Base-by-base conservation (phyloP, 1,284 basidiomycete species). In the Vanrija sp. region DNA sequence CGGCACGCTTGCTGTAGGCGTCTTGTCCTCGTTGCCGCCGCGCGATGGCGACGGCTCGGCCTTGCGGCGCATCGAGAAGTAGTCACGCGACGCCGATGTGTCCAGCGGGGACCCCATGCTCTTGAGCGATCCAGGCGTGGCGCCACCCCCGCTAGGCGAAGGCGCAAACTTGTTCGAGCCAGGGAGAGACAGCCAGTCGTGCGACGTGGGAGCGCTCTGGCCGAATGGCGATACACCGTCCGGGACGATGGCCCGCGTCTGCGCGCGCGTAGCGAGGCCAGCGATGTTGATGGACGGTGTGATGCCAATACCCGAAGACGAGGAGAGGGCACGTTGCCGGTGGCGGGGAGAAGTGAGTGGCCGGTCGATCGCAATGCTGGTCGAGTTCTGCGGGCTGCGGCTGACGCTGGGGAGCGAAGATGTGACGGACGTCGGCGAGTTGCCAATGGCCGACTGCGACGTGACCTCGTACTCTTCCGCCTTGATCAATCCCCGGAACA, bases 211-310 rank as follows among this genome's bases (percentile, higher is more conserved):
- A 16, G 63, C 66, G 22, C 64, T 66, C 41, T 65, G 61, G 0
- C 69, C 63, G 1, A 71, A 45, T 9, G 52, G 46, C 22, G 56
- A 27, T 5, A 59, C 59, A 9, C 56, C 56, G 10, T 72, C 69
- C 16, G 74, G 73, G 6, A 72, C 55, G 22, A 77, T 64, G 4
- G 76, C 76, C 4, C 73, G 85, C 15, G 83, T 77, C 15, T 85
- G 72, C 2, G 87, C 87, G 0, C 86, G 87, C 3, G 82, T 75
- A 45, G 87, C 81, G 65, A 85, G 80, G 0, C 83, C 80, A 3
- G 86, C 82, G 25, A 81, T 79, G 52, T 85, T 77, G 22, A 77
- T 75, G 0, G 67, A 65, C 14, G 62, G 72, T 19, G 54, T 60
- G 47, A 43, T 54, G 25, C 50, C 54, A 42, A 46, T 52, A 10